Evolutionary conservation across 2,329 filamentous ascomycete genomes (phyloP).

Genomic region (Sporothrix sp.): DNA sequence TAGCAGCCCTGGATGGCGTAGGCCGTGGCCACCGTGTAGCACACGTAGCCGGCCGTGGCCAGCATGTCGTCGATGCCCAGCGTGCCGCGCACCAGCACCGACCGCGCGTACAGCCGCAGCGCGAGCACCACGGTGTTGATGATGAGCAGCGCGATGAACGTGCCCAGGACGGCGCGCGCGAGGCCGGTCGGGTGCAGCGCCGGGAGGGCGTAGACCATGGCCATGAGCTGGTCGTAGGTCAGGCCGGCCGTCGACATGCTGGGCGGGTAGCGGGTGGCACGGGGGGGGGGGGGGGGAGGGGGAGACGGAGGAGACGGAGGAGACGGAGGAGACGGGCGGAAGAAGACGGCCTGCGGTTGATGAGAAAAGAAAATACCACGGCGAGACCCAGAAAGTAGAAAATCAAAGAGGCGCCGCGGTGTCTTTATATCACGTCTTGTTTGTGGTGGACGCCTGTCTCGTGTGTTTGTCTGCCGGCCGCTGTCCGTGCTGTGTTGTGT

Average conservation of each 20-base stretch:
- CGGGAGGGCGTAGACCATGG: constrained; percentile 9
- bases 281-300: background rate
- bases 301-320: background rate
- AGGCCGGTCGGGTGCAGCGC: constrained; percentile 10
- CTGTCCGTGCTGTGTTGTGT: too few species aligned
- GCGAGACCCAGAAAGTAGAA: too few species aligned
- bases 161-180: background rate
- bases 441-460: too few species aligned
- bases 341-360: too few species aligned
- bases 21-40: constrained; percentile 5
- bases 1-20: constrained; percentile 9
- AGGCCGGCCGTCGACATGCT: background rate
- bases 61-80: constrained; percentile 12
- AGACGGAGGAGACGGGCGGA: background rate
- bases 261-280: background rate
- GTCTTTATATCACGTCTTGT: too few species aligned
- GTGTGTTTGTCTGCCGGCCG: too few species aligned
- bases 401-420: too few species aligned
- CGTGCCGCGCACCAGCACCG: background rate
- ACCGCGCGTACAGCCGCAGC: constrained; percentile 7
- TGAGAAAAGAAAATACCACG: background rate
- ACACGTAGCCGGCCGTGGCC: background rate
- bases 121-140: constrained; percentile 7
- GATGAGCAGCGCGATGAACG: background rate
- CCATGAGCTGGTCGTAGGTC: constrained; percentile 11